Evolutionary conservation across 768 basidiomycete species (phyloP).

Genomic region (Mycena floridula): DNA sequence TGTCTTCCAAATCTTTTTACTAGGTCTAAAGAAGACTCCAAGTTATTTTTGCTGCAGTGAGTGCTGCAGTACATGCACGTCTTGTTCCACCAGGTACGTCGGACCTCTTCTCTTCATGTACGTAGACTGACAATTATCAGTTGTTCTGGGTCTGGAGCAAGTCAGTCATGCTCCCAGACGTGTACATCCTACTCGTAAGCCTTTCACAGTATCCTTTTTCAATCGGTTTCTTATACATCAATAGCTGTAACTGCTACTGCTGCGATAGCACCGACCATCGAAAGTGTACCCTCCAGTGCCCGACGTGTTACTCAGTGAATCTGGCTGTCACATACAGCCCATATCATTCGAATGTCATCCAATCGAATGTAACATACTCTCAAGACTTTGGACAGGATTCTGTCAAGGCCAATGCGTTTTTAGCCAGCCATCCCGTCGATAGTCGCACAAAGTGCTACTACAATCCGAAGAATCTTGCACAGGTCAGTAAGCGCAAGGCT

Average conservation of each 20-base stretch:
- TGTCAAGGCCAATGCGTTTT: not conserved
- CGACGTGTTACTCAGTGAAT: slow-evolving; percentile 11
- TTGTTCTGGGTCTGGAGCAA: not conserved
- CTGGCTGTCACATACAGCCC: slow-evolving; percentile 6
- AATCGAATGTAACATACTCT: not conserved
- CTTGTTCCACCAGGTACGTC: not conserved
- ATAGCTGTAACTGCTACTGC: slow-evolving; percentile 9
- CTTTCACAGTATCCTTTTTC: not conserved
- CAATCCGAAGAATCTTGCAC: not conserved
- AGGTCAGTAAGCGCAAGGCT: not conserved
- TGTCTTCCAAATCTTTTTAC: not conserved
- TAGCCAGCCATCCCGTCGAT: not conserved
- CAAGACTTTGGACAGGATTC: not conserved
- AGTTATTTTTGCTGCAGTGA: not conserved
- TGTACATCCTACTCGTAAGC: not conserved
- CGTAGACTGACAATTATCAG: too few relatives aligned
- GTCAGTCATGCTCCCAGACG: not conserved
- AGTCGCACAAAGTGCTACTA: not conserved
- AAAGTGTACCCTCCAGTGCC: slow-evolving; percentile 10
- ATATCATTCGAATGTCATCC: not conserved
- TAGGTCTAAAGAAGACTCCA: not conserved
- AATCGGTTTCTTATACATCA: not conserved
- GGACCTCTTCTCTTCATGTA: not conserved
- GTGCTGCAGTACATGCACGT: not conserved
- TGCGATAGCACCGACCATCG: slow-evolving; percentile 5